Conservation (phyloP, 2,329 filamentous ascomycete species). For the Epichloe sp. region DNA sequence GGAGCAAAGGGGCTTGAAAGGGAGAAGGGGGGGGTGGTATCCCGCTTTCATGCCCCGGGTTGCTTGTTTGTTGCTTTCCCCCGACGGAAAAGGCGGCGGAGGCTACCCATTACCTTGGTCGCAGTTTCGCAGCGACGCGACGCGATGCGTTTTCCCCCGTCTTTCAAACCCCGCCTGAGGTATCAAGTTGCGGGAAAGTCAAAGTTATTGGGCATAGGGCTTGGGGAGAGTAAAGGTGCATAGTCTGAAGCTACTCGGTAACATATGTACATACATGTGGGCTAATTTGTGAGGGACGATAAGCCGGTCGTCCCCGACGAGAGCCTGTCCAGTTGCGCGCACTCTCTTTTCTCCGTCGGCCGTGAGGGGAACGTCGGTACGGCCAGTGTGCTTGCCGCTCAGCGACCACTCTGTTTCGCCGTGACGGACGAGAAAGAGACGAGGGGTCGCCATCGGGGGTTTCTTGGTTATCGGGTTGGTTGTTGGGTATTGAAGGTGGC, state of each 20-base stretch:
- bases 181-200: background rate
- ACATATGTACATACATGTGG: conserved; percentile 64
- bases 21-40: background rate
- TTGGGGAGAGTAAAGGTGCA: background rate
- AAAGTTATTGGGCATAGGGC: too few species aligned
- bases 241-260: conserved; percentile 5
- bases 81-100: background rate
- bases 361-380: conserved; percentile 77
- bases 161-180: background rate
- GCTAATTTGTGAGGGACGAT: conserved; percentile 72
- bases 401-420: conserved; percentile 95
- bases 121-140: background rate
- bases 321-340: conserved; percentile 62
- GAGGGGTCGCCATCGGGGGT: conserved; percentile 36
- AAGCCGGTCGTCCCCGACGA: conserved; percentile 72
- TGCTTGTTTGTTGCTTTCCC: background rate
- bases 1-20: background rate
- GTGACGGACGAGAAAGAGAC: conserved; percentile 74
- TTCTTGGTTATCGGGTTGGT: too few species aligned
- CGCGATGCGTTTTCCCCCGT: background rate
- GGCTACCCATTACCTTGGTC: background rate
- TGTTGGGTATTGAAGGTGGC: background rate
- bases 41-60: background rate
- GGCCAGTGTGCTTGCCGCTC: conserved; percentile 71
- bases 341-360: conserved; percentile 66